A percentile compares a stretch with the other conserved stretches of the same genome.
phyloP scores from a whole-genome alignment of 352 stramenopile species.

The Peronospora farinosa region DNA sequence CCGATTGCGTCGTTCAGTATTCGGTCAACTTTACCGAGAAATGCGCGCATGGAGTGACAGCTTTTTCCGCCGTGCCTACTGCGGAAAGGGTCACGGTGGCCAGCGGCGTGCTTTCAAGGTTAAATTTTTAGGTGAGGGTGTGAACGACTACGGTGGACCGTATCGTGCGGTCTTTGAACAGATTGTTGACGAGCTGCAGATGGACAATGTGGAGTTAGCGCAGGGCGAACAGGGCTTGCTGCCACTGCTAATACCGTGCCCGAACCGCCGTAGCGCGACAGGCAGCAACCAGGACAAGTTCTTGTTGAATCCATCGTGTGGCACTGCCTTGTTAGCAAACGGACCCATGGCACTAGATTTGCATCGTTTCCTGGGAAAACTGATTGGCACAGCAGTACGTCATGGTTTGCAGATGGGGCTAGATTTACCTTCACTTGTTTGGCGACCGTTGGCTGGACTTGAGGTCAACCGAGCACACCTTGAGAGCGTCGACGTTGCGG shows the following conservation, averaged over 20 bases:
- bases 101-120: slow-evolving; percentile 98
- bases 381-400: slow-evolving; percentile 92
- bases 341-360: slow-evolving; percentile 90
- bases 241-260: slow-evolving; percentile 83
- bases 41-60: slow-evolving; percentile 92
- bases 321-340: slow-evolving; percentile 74
- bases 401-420: slow-evolving; percentile 94
- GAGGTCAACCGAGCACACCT: slow-evolving; percentile 71
- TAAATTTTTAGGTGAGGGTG: slow-evolving; percentile 97
- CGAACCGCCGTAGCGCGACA: slow-evolving; percentile 79
- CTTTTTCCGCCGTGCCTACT: slow-evolving; percentile 93
- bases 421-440: slow-evolving; percentile 84
- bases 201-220: slow-evolving; percentile 82
- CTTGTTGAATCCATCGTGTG: slow-evolving; percentile 78
- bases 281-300: slow-evolving; percentile 91
- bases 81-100: slow-evolving; percentile 94
- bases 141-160: slow-evolving; percentile 98
- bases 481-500: slow-evolving; percentile 72
- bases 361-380: slow-evolving; percentile 93
- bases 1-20: slow-evolving; percentile 89
- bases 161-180: slow-evolving; percentile 98
- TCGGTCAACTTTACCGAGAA: slow-evolving; percentile 96
- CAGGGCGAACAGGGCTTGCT: slow-evolving; percentile 85
- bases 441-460: slow-evolving; percentile 75
- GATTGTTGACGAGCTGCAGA: slow-evolving; percentile 92